These are phyloP conservation scores for Penicillium riverlandense DNA, from an alignment of 495 filamentous ascomycete genomes.

Conservation along the genomic window DNA sequence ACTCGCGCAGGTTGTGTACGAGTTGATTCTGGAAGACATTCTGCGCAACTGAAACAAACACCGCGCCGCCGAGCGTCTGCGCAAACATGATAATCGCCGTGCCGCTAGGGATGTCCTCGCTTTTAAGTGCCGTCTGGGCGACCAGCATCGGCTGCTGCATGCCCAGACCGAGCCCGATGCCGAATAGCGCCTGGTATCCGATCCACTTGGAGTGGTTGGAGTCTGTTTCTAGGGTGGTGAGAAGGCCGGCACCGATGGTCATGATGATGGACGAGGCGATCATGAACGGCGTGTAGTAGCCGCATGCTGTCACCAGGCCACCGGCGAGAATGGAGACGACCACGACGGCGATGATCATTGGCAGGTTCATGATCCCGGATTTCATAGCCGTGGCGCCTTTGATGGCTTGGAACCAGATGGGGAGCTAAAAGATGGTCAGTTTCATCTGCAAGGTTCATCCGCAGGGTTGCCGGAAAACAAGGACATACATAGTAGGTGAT, in stretches of 20 bases:
- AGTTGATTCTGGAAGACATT: constrained; percentile 73
- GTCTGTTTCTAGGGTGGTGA: constrained; percentile 54
- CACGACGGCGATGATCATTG: constrained; percentile 59
- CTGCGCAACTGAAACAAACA: constrained; percentile 71
- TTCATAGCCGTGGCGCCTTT: constrained; percentile 58
- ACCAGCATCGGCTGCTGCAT: constrained; percentile 65
- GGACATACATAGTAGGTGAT: constrained; percentile 45
- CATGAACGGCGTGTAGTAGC: constrained; percentile 77
- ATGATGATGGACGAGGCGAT: constrained; percentile 50
- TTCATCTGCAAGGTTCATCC: background rate
- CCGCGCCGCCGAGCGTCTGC: constrained; percentile 64
- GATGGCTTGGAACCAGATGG: constrained; percentile 87
- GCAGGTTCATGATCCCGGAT: constrained; percentile 73
- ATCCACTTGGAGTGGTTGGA: constrained; percentile 59
- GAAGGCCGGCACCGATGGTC: constrained; percentile 61
- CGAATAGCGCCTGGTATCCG: constrained; percentile 67
- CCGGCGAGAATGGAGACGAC: constrained; percentile 56
- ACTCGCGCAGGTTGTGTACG: constrained; percentile 41
- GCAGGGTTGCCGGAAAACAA: background rate
- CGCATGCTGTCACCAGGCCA: constrained; percentile 50
- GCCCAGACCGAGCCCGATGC: constrained; percentile 60
- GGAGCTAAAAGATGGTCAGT: constrained; percentile 46
- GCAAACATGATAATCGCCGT: constrained; percentile 60
- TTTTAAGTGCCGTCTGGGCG: constrained; percentile 56
- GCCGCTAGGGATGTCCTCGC: constrained; percentile 58